Conservation (phyloP, 106 monocot species). For the Allium cepa region DNA sequence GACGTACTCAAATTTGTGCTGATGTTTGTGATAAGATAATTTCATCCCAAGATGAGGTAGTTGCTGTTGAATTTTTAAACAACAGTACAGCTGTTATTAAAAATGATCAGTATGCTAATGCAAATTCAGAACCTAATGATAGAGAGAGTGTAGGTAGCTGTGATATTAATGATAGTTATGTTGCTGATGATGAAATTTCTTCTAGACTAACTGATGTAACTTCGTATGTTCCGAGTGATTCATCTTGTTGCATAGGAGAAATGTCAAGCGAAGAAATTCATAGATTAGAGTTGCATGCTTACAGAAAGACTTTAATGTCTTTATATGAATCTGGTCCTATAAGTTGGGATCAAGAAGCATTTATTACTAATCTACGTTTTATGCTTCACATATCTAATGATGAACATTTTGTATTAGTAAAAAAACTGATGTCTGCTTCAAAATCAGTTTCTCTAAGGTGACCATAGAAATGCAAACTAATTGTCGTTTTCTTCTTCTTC, state of each 20-base stretch:
- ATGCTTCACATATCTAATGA: constrained; percentile 18
- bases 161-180: constrained; percentile 6
- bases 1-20: too few relatives aligned
- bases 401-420: constrained; percentile 5
- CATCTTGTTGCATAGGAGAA: not conserved
- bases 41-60: constrained; percentile 30
- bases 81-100: constrained; percentile 6
- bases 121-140: not conserved
- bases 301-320: constrained; percentile 7
- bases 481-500: too few relatives aligned
- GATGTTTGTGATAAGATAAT: not conserved
- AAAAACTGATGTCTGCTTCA: constrained; percentile 8
- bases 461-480: too few relatives aligned
- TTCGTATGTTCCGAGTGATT: constrained; percentile 3
- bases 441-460: not conserved
- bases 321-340: constrained; percentile 16
- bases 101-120: constrained; percentile 1
- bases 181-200: not conserved
- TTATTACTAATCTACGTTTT: constrained; percentile 12
- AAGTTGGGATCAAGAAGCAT: constrained; percentile 23
- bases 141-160: constrained; percentile 16
- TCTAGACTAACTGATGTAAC: not conserved
- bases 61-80: constrained; percentile 30
- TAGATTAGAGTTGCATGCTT: constrained; percentile 20
- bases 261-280: constrained; percentile 11